Evolutionary conservation across 2,329 filamentous ascomycete species (phyloP).

Genomic region (Aspergillus amoenus): DNA sequence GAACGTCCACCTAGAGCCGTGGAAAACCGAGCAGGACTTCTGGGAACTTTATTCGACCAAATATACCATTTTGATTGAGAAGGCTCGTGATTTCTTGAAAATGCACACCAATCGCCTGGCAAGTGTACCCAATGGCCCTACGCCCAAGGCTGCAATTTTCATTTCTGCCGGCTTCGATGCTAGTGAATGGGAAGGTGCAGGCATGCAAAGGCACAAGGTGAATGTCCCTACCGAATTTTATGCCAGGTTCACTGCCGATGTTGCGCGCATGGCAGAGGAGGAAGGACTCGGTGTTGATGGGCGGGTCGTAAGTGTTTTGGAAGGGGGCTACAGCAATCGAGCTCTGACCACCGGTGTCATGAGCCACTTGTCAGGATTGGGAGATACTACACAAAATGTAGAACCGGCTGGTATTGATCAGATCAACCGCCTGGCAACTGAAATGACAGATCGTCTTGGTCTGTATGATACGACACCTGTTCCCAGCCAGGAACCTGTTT

Average conservation of each 20-base stretch:
- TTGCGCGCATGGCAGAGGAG: conserved; percentile 78
- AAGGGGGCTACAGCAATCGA: conserved; percentile 93
- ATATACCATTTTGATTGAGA: conserved; percentile 75
- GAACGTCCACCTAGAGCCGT: conserved; percentile 91
- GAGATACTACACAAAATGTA: conserved; percentile 43
- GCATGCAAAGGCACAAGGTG: conserved; percentile 94
- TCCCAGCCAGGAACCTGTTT: conserved; percentile 8
- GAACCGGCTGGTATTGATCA: conserved; percentile 21
- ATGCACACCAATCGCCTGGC: conserved; percentile 67
- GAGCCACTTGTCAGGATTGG: conserved; percentile 82
- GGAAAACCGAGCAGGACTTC: conserved; percentile 80
- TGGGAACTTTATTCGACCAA: conserved; percentile 82
- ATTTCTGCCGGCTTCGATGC: conserved; percentile 96
- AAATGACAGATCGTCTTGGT: conserved; percentile 53
- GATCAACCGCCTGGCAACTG: conserved; percentile 51
- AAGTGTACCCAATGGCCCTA: conserved; percentile 55
- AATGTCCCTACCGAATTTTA: conserved; percentile 98
- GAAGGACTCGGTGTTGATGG: conserved; percentile 75
- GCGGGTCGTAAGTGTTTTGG: conserved; percentile 85
- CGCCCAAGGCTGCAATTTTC: conserved; percentile 84
- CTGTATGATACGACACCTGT: conserved; percentile 17
- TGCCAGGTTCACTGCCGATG: conserved; percentile 81
- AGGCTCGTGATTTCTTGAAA: conserved; percentile 74
- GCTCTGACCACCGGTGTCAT: conserved; percentile 84
- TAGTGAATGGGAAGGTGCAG: conserved; percentile 86